A percentile compares a stretch with the other conserved stretches of the same genome.
These are phyloP conservation scores for Astrocystis sublimbata DNA, from an alignment of 495 filamentous ascomycete species.

Conservation along the genomic window DNA sequence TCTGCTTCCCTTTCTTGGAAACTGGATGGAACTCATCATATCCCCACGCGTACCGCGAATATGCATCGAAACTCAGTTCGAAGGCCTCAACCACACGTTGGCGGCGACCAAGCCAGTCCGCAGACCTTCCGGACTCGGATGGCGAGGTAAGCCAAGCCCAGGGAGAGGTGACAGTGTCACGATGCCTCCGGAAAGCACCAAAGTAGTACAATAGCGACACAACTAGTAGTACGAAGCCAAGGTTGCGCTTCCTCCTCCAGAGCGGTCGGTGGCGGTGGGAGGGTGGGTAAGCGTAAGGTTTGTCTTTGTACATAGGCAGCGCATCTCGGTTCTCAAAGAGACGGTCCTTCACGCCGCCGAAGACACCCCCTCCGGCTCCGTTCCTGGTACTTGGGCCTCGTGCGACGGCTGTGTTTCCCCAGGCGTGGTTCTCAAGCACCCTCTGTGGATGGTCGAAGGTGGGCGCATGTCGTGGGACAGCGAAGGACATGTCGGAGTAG, in stretches of 20 bases:
- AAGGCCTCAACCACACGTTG: conserved; percentile 90
- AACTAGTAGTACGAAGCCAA: conserved; percentile 42
- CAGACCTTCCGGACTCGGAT: conserved; percentile 36
- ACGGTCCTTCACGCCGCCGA: conserved; percentile 48
- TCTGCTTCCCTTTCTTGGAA: conserved; percentile 75
- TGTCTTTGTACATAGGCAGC: conserved; percentile 98
- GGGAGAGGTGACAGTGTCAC: conserved; percentile 32
- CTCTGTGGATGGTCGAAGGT: conserved; percentile 69
- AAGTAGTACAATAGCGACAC: conserved; percentile 60
- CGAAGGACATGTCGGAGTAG: conserved; percentile 64
- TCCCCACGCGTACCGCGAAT: conserved; percentile 93
- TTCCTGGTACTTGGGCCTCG: conserved; percentile 27
- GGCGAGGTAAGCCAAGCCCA: conserved; percentile 47
- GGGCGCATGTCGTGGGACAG: conserved; percentile 66
- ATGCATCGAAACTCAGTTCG: conserved; percentile 84
- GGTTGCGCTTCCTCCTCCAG: conserved; percentile 53
- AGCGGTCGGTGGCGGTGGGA: conserved; percentile 50
- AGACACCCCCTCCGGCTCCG: conserved; percentile 36
- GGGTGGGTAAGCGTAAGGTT: conserved; percentile 74
- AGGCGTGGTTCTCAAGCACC: conserved; percentile 66
- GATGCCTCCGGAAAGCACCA: conserved; percentile 49
- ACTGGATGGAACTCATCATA: conserved; percentile 83
- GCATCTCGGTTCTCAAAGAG: conserved; percentile 58
- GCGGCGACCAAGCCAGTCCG: conserved; percentile 74
- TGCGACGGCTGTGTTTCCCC: conserved; percentile 51